Evolutionary conservation across 441 rosid genomes (phyloP), one percentile per base, ranked within the genome.

Genomic region (Lepidium campestre): DNA sequence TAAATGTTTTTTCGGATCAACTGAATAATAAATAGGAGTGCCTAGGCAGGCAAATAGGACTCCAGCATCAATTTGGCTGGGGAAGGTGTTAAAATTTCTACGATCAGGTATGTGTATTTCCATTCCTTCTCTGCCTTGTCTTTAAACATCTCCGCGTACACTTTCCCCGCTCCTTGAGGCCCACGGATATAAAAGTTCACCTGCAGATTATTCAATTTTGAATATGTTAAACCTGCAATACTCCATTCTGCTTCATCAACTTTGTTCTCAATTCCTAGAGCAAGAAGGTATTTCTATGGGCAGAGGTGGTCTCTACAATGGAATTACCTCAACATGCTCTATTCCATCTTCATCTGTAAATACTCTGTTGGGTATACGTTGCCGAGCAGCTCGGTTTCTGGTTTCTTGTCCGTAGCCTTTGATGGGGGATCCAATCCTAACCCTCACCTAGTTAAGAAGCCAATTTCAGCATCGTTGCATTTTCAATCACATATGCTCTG

Each of bases 401-500:
- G 88, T 87, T 81, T 94, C 99, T 72, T 91, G 98, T 67, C 98
- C 99, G 75, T 89, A 94, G 36, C 99, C 99, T 15, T 87, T 94
- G 69, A 94, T 88, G 8, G 98, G 99, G 14, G 95, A 83, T 77
- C 98, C 98, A 75, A 94, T 91, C 83, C 99, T 85, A 71, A 88
- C 87, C 77, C 96, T 82, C 32, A 94, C 97, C 99, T 94, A 83
- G 65, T 57, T 63, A 9, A 60, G 46, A 68, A 69, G 75, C 56
- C 52, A 23, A 44, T 31, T 58, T 55, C 41, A 55, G 62, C 20
- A 47, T 20, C 34, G 2, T 37, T 31, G 37, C 44, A 57, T 31
- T 61, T 23, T 44, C 14, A 29, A 23, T 19, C 48, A 37, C 45
- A 52, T 4, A 61, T n/a, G 25, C 17, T 41, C 77, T 64, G 39